Evolutionary conservation across 2,329 filamentous ascomycete genomes (phyloP).

Genomic region (Pseudonectria foliicola): DNA sequence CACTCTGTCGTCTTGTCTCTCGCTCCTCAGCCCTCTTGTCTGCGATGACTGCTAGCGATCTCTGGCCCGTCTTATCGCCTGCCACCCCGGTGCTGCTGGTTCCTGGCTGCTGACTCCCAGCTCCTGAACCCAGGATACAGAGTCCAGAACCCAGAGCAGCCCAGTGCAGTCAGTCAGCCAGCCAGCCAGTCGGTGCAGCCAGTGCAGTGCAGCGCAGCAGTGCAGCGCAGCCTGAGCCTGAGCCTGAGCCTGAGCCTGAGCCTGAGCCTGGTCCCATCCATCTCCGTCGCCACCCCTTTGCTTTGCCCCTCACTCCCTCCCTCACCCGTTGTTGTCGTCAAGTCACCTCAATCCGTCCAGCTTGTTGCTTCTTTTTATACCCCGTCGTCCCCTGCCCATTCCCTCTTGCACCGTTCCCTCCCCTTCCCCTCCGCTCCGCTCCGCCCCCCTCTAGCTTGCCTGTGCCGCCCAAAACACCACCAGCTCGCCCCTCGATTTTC

Average conservation of each 20-base stretch:
- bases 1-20: slow-evolving; percentile 1
- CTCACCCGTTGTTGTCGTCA: slow-evolving; percentile 1
- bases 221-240: too few species aligned
- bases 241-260: too few species aligned
- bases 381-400: slow-evolving; percentile 23
- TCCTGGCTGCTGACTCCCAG: too few species aligned
- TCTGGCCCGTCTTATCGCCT: too few species aligned
- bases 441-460: slow-evolving; percentile 20
- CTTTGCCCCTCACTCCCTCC: slow-evolving; percentile 10
- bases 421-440: slow-evolving; percentile 10
- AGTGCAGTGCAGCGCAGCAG: too few species aligned
- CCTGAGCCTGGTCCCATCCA: too few species aligned
- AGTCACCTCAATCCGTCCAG: slow-evolving; percentile 13
- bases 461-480: slow-evolving; percentile 24
- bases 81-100: too few species aligned
- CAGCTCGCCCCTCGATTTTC: slow-evolving; percentile 23
- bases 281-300: slow-evolving; percentile 3
- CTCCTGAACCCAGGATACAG: too few species aligned
- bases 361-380: slow-evolving; percentile 24
- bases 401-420: slow-evolving; percentile 19
- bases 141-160: too few species aligned
- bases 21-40: slow-evolving; percentile 3
- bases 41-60: background rate
- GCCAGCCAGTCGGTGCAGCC: too few species aligned
- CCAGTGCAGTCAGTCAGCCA: too few species aligned